Base-by-base conservation (phyloP, 2,329 filamentous ascomycete species). In the Leptographium procerum region DNA sequence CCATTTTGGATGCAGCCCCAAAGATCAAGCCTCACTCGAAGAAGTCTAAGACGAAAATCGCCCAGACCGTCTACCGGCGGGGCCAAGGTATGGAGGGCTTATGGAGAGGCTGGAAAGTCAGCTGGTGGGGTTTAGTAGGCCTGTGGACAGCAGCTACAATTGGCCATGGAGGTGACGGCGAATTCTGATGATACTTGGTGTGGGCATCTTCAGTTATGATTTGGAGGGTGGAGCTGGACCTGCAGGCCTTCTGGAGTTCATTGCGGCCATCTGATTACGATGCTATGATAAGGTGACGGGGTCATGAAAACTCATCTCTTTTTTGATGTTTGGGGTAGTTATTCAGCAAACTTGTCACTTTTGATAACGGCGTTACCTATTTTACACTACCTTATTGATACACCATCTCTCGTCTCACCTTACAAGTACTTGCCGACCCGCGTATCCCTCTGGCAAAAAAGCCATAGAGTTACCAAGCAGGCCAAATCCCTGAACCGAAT, bases 31-130 rank as follows among this genome's bases (percentile, higher is more conserved):
- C 56, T 59, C 60, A 54, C 34, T 56, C 65, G 36, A 68, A 65
- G 60, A 73, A 67, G 58, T 64, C 57, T 50, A 71, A 72, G 64
- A 57, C 65, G 10, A 71, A 68, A 59, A 62, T 73, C 1, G 64
- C 70, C 8, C 75, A 78, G 64, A 69, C 72, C 4, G 71, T 77
- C 4, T 77, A 77, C 63, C 73, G 73, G 57, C 82, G 80, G 65
- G 87, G 87, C 0, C 87, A 89, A 67, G 87, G 87, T 4, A 68
- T 85, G 10, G 76, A 83, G 48, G 87, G 87, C 0, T 73, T 89
- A 14, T 88, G 85, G 79, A 75, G 87, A 34, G 87, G 87, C 0
- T 90, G 86, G 86, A 84, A 87, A 69, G 85, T 89, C 43, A 88
- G 84, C 60, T 88, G 87, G 75, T 89, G 87, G 86, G 87, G 87